A percentile compares a stretch with the other conserved stretches of the same genome.
Conservation (phyloP, 163 green algal genomes). For the Chlamydomonas reinhardtii region DNA sequence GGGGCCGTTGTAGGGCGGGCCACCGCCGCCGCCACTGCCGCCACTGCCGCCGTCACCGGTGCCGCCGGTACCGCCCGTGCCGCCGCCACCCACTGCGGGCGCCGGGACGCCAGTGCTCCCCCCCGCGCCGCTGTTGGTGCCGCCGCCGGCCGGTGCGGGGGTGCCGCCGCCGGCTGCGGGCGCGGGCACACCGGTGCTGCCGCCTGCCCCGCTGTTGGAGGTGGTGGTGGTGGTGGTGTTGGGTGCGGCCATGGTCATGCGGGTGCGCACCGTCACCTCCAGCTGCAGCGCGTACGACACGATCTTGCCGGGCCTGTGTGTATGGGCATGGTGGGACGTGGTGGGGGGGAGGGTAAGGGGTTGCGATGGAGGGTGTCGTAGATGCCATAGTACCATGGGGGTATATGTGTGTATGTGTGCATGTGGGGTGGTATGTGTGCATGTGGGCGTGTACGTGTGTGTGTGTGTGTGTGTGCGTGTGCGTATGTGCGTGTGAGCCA, state of each 20-base stretch:
- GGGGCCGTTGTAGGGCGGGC: background rate
- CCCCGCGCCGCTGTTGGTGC: background rate
- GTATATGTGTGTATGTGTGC: no score
- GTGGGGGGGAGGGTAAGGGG: no score
- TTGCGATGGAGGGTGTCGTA: no score
- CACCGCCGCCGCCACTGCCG: background rate
- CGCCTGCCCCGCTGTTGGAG: background rate
- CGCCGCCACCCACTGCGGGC: background rate
- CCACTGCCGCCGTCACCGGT: background rate
- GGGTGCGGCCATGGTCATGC: constrained; percentile 10
- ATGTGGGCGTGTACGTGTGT: no score
- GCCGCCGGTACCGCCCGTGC: background rate
- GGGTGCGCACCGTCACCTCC: background rate
- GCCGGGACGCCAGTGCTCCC: background rate
- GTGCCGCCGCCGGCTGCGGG: background rate
- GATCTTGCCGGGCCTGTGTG: constrained; percentile 37
- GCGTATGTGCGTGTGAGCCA: no score
- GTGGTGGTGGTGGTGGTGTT: no score
- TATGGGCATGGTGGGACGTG: no score
- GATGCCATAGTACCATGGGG: no score
- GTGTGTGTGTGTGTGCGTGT: no score
- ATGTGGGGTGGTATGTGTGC: no score
- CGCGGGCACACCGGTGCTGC: background rate
- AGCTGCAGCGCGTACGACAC: constrained; percentile 4
- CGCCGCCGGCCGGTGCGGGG: background rate